phyloP scores from a whole-genome alignment of 1,284 basidiomycete genomes.

The Cutaneotrichosporon cyanovorans region DNA sequence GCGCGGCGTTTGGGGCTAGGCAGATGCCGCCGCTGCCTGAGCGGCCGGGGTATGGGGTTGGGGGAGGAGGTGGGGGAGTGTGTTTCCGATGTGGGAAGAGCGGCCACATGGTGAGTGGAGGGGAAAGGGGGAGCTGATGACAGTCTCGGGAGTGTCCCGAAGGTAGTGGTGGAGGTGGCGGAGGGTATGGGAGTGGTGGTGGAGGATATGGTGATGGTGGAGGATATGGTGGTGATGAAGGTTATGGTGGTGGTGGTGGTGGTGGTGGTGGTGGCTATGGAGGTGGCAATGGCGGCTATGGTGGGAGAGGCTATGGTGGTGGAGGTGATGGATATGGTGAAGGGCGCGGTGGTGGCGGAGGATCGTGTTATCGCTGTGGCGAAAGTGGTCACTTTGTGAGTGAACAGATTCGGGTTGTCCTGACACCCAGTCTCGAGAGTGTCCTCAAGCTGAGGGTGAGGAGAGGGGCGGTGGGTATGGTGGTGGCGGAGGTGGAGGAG shows the following conservation, averaged over 20 bases:
- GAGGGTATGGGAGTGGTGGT: too few species aligned
- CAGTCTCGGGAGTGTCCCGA: conserved; percentile 3
- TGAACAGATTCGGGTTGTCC: background rate
- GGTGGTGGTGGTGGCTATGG: too few species aligned
- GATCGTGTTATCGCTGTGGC: conserved; percentile 20
- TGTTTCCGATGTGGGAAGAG: conserved; percentile 21
- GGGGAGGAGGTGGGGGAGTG: conserved; percentile 5
- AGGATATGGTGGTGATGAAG: too few species aligned
- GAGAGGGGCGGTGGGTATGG: conserved; percentile 7
- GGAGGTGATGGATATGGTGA: too few species aligned
- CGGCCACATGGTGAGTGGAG: conserved; percentile 13
- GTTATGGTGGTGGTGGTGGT: too few species aligned
- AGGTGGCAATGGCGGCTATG: too few species aligned
- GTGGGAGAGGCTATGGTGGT: too few species aligned
- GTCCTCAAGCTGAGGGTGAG: background rate
- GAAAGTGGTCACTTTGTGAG: conserved; percentile 16
- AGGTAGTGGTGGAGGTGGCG: conserved; percentile 3
- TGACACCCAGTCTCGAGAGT: conserved; percentile 12
- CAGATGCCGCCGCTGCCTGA: background rate
- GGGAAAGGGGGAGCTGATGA: background rate
- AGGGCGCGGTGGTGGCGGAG: conserved; percentile 4
- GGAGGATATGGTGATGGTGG: too few species aligned
- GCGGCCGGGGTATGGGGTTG: conserved; percentile 1
- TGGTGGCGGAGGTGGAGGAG: conserved; percentile 1
- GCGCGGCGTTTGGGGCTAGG: too few species aligned